phyloP scores from a whole-genome alignment of 352 stramenopile species.

The Phytophthora constricta region DNA sequence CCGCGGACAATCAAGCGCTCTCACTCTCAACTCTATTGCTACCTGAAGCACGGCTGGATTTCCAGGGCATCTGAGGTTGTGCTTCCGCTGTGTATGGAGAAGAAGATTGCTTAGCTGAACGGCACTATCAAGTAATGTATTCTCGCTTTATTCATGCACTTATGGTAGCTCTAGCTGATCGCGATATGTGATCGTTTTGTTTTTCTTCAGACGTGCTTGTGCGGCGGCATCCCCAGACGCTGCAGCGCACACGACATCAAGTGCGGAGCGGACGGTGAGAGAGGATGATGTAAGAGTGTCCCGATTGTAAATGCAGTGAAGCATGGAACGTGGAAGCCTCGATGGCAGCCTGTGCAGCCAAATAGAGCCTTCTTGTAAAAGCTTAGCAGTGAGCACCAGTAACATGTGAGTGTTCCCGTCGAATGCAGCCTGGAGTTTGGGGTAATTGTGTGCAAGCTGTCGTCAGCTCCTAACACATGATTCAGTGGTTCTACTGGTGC shows the following conservation, averaged over 20 bases:
- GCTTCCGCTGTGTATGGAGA: neutral
- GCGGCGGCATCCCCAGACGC: neutral
- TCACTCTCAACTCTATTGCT: neutral
- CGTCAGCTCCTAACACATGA: neutral
- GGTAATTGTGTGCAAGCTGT: neutral
- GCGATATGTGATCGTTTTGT: neutral
- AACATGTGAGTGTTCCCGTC: neutral
- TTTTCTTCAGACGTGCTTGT: conserved; percentile 3
- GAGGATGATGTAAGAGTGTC: neutral
- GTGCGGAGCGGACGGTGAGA: neutral
- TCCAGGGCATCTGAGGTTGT: neutral
- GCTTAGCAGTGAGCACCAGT: neutral
- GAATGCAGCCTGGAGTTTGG: neutral
- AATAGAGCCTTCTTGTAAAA: neutral
- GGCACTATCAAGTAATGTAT: neutral
- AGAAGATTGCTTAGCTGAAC: neutral
- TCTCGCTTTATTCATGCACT: neutral
- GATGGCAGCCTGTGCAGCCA: neutral
- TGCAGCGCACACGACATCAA: conserved; percentile 1
- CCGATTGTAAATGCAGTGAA: neutral
- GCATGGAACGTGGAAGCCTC: neutral
- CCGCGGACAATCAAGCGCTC: neutral
- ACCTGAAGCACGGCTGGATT: neutral
- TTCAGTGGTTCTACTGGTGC: neutral
- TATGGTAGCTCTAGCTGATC: conserved; percentile 1